Percentiles rank a stretch among this genome's conserved stretches.
Conservation (phyloP, 1,139 yeast species). For the Lizanozyma gosingica region DNA sequence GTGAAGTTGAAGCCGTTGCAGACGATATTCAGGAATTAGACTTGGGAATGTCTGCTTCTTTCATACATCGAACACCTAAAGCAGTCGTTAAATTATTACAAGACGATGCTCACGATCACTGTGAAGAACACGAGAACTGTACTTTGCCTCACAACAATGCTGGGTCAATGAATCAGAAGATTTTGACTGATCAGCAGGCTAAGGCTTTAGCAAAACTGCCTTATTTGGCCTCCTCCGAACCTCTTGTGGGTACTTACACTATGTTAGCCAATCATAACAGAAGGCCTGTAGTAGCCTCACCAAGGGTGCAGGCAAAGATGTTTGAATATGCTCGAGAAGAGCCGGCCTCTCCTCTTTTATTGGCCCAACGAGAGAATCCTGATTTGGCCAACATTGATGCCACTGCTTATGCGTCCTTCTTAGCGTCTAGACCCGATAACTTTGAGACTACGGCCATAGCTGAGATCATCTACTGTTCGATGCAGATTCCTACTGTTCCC, state of each 20-base stretch:
- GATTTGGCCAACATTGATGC: constrained; percentile 46
- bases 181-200: constrained; percentile 41
- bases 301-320: constrained; percentile 6
- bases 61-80: constrained; percentile 31
- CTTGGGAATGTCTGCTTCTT: constrained; percentile 40
- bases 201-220: constrained; percentile 47
- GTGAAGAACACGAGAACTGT: constrained; percentile 25
- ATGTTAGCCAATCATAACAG: constrained; percentile 28
- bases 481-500: constrained; percentile 52
- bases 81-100: constrained; percentile 26
- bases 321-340: constrained; percentile 10
- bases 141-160: constrained; percentile 32
- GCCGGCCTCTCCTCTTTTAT: constrained; percentile 31
- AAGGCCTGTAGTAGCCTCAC: constrained; percentile 4
- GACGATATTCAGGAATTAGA: constrained; percentile 23
- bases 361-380: constrained; percentile 37
- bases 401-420: constrained; percentile 61
- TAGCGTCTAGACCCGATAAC: constrained; percentile 80
- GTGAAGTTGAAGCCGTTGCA: not conserved
- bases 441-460: constrained; percentile 81
- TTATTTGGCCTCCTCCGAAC: constrained; percentile 47
- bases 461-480: constrained; percentile 56
- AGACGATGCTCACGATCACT: constrained; percentile 7
- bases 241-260: constrained; percentile 43
- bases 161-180: constrained; percentile 26